Evolutionary conservation across 768 basidiomycete species (phyloP).

Genomic region (Hysterangium stoloniferum): DNA sequence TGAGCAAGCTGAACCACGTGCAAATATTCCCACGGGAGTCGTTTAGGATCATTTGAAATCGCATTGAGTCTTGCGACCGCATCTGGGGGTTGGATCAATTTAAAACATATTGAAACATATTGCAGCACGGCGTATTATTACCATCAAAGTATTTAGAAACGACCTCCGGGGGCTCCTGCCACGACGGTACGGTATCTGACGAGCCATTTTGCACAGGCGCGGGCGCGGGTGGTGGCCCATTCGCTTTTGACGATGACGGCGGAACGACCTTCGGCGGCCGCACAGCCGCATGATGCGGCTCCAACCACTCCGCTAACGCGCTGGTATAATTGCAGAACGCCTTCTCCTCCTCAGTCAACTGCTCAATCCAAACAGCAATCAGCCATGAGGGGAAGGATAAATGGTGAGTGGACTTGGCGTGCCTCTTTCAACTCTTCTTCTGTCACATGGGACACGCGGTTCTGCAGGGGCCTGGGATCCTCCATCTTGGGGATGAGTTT

Average conservation of each 20-base stretch:
- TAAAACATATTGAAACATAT: background rate
- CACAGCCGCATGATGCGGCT: slow-evolving; percentile 64
- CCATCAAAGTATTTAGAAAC: slow-evolving; percentile 57
- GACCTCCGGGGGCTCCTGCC: slow-evolving; percentile 51
- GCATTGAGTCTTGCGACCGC: slow-evolving; percentile 46
- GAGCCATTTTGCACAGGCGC: slow-evolving; percentile 28
- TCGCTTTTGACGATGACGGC: slow-evolving; percentile 19
- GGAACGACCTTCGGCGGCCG: slow-evolving; percentile 36
- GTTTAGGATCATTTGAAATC: slow-evolving; percentile 29
- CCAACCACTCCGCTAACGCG: slow-evolving; percentile 66
- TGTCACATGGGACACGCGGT: slow-evolving; percentile 46
- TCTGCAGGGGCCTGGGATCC: slow-evolving; percentile 42
- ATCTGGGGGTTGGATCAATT: slow-evolving; percentile 28
- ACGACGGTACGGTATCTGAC: slow-evolving; percentile 53
- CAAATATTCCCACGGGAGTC: slow-evolving; percentile 47
- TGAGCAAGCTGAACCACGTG: slow-evolving; percentile 69
- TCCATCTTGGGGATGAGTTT: slow-evolving; percentile 35
- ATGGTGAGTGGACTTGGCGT: slow-evolving; percentile 8
- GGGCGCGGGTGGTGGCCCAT: slow-evolving; percentile 21
- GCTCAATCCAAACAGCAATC: background rate
- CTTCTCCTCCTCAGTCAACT: slow-evolving; percentile 64
- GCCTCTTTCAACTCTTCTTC: slow-evolving; percentile 52
- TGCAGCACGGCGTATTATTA: slow-evolving; percentile 19
- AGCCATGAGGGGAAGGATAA: too few relatives aligned
- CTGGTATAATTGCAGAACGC: slow-evolving; percentile 50